These are phyloP conservation scores for Dactylellina leptospora DNA, from an alignment of 2,329 filamentous ascomycete genomes.

Conservation along the genomic window DNA sequence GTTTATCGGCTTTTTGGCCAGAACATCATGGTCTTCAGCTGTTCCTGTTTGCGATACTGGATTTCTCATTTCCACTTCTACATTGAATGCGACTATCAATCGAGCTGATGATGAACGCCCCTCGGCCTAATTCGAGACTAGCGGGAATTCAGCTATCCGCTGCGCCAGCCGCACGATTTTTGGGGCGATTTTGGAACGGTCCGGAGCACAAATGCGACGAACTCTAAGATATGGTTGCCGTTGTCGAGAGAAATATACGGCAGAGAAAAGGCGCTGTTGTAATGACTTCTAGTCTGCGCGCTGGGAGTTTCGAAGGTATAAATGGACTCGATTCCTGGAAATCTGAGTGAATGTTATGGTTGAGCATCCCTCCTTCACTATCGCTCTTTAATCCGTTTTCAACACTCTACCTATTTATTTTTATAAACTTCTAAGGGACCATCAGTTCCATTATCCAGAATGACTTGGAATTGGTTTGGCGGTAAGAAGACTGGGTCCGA, in stretches of 20 bases:
- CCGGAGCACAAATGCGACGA: not conserved
- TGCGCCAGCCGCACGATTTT: not conserved
- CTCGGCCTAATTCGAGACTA: too few species aligned
- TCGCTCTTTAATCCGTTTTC: conserved; percentile 7
- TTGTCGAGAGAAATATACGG: not conserved
- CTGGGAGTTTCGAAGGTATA: not conserved
- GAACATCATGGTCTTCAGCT: conserved; percentile 4
- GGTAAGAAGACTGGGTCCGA: conserved; percentile 1
- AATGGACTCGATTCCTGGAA: not conserved
- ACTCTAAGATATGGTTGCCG: not conserved
- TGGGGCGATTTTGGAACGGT: not conserved
- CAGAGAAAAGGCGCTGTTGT: not conserved
- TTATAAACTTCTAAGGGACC: conserved; percentile 1
- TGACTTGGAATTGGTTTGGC: conserved; percentile 4
- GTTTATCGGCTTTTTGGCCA: not conserved
- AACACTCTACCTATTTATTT: not conserved
- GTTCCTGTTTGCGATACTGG: conserved; percentile 6
- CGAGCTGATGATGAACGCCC: not conserved
- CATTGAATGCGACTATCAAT: not conserved
- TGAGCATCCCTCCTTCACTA: not conserved
- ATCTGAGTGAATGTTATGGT: not conserved
- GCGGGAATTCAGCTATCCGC: not conserved
- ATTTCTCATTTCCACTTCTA: conserved; percentile 1
- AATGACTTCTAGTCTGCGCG: not conserved
- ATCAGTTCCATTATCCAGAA: conserved; percentile 1